A percentile compares a stretch with the other conserved stretches of the same genome.
Conservation (phyloP, 2,329 filamentous ascomycete genomes). For the Fonsecaea erecta region DNA sequence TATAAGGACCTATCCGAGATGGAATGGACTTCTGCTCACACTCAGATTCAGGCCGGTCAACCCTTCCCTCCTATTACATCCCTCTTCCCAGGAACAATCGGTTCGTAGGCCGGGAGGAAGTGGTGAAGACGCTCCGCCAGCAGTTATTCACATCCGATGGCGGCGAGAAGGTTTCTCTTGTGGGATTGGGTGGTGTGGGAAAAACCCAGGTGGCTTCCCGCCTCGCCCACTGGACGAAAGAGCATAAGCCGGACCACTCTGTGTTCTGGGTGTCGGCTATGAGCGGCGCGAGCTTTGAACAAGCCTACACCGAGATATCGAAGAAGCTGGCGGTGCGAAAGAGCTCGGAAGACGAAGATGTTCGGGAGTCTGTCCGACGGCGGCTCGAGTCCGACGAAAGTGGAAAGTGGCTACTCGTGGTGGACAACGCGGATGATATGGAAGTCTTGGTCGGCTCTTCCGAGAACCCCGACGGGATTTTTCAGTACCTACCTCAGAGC, state of each 20-base stretch:
- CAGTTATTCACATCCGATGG: conserved; percentile 6
- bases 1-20: background rate
- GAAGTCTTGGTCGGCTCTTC: conserved; percentile 15
- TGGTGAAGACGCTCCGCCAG: conserved; percentile 4
- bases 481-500: conserved; percentile 31
- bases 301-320: conserved; percentile 19
- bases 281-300: conserved; percentile 17
- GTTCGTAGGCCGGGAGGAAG: conserved; percentile 17
- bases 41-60: background rate
- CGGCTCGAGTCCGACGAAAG: background rate
- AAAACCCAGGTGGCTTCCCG: conserved; percentile 21
- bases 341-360: conserved; percentile 18
- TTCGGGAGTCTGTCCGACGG: conserved; percentile 24
- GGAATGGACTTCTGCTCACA: background rate
- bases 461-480: conserved; percentile 4
- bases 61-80: conserved; percentile 6
- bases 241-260: conserved; percentile 12
- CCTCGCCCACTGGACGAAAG: conserved; percentile 8
- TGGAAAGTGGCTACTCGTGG: conserved; percentile 33
- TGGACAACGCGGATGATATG: conserved; percentile 37
- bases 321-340: conserved; percentile 16
- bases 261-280: conserved; percentile 24
- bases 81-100: conserved; percentile 14
- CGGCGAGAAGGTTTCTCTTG: conserved; percentile 7
- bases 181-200: conserved; percentile 22